These are phyloP conservation scores for Aspergillus spinulosporus DNA, from an alignment of 2,329 filamentous ascomycete species.

Conservation along the genomic window DNA sequence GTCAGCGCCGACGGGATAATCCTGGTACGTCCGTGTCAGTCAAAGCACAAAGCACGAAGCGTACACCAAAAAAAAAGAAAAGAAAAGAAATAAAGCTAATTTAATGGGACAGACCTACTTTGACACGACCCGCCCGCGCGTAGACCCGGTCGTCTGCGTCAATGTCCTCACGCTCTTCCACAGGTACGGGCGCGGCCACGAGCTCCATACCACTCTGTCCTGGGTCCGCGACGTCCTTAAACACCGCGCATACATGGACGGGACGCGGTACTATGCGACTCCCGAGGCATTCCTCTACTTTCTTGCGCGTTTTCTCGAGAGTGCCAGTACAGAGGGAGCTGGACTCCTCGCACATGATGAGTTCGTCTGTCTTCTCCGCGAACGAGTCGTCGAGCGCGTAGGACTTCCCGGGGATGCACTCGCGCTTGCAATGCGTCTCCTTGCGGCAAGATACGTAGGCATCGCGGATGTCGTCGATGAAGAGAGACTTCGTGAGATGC, in stretches of 20 bases:
- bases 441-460: no score
- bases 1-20: conserved; percentile 27
- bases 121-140: conserved; percentile 26
- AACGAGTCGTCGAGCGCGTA: no score
- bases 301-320: conserved; percentile 13
- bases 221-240: conserved; percentile 25
- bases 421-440: no score
- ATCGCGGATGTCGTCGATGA: no score
- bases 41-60: neutral
- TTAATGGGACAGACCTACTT: conserved; percentile 32
- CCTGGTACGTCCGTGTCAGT: conserved; percentile 17
- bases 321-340: no score
- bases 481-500: neutral
- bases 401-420: no score
- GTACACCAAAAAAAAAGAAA: no score
- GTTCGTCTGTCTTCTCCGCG: no score
- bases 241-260: conserved; percentile 31
- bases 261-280: conserved; percentile 35
- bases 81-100: neutral
- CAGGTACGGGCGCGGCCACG: conserved; percentile 28
- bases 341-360: no score
- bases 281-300: conserved; percentile 38
- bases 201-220: conserved; percentile 28
- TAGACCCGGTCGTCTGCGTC: conserved; percentile 26
- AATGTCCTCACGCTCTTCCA: conserved; percentile 39